Conservation (phyloP, 768 basidiomycete genomes). For the Termitomyces sp. region DNA sequence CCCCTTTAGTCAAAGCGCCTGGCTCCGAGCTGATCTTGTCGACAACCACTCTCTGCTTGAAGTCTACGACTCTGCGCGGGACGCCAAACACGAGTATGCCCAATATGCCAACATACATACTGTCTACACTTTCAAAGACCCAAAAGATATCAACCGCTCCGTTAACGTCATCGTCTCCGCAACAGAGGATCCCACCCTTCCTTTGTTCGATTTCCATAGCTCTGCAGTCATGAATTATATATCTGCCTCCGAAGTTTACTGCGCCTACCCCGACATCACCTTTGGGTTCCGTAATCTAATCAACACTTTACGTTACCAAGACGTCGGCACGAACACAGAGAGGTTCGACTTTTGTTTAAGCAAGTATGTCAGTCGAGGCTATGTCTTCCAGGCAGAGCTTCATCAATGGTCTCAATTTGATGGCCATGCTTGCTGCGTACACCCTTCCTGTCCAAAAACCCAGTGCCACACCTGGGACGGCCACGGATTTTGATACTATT, state of each 20-base stretch:
- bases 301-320: not conserved
- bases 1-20: too few species aligned
- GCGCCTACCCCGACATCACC: not conserved
- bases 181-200: conserved; percentile 8
- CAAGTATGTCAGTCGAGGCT: not conserved
- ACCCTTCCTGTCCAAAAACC: too few species aligned
- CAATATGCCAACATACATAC: too few species aligned
- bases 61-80: too few species aligned
- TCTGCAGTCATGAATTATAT: not conserved
- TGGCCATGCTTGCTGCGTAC: not conserved
- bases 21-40: too few species aligned
- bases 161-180: too few species aligned
- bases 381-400: not conserved
- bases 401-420: not conserved
- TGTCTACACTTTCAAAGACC: too few species aligned
- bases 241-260: not conserved
- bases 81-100: too few species aligned
- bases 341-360: not conserved
- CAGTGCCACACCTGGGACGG: not conserved
- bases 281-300: not conserved
- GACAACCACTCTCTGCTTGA: too few species aligned
- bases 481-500: not conserved
- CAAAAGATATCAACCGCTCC: too few species aligned
- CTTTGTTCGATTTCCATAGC: not conserved
- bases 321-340: not conserved